Conservation (phyloP, 2,329 filamentous ascomycete species). For the Camillea tinctor region DNA sequence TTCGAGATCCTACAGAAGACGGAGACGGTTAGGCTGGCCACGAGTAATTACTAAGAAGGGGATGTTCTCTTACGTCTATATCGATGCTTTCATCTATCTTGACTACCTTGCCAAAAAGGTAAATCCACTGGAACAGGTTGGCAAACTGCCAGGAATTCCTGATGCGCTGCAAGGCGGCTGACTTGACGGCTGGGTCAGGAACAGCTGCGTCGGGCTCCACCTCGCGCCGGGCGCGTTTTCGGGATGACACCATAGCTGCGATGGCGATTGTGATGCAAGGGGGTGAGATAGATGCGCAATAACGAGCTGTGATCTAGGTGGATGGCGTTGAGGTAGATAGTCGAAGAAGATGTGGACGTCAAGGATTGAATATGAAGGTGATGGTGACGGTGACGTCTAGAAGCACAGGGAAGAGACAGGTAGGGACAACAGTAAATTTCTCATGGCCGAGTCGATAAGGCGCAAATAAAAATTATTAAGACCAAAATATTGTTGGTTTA, state of each 20-base stretch:
- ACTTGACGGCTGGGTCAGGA: conserved; percentile 25
- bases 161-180: conserved; percentile 60
- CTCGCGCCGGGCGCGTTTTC: conserved; percentile 49
- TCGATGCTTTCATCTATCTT: conserved; percentile 88
- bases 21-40: conserved; percentile 4
- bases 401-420: not conserved
- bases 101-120: conserved; percentile 82
- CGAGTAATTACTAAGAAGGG: not conserved
- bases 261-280: conserved; percentile 4
- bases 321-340: not conserved
- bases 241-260: conserved; percentile 42
- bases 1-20: conserved; percentile 70
- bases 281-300: conserved; percentile 4
- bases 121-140: conserved; percentile 89
- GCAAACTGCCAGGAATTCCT: conserved; percentile 96
- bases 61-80: conserved; percentile 67
- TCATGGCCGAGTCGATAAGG: not conserved
- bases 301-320: not conserved
- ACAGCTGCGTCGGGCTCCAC: conserved; percentile 35
- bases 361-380: no score
- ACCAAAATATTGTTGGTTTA: not conserved
- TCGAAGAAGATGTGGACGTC: not conserved
- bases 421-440: not conserved
- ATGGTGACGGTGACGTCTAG: not conserved
- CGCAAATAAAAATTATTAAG: not conserved